phyloP scores from a whole-genome alignment of 2,329 filamentous ascomycete species.

The Venturia carpophila region DNA sequence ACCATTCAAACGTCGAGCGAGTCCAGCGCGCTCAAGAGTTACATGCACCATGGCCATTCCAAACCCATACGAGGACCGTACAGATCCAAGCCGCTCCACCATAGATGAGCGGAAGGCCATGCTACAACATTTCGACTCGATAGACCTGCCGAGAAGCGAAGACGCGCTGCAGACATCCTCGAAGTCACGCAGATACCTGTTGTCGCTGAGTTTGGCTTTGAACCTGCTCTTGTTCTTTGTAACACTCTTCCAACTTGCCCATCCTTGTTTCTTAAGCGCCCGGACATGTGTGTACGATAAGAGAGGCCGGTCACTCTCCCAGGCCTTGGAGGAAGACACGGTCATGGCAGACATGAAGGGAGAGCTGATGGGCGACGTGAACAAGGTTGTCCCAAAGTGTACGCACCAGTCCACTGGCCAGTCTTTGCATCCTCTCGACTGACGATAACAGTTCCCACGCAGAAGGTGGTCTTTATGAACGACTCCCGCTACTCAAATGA shows the following conservation, averaged over 20 bases:
- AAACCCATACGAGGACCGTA: slow-evolving; percentile 10
- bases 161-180: background rate
- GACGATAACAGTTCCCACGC: slow-evolving; percentile 12
- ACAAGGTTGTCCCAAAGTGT: slow-evolving; percentile 16
- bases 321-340: background rate
- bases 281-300: slow-evolving; percentile 5
- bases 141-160: background rate
- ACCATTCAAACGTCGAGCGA: background rate
- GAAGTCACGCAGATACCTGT: background rate
- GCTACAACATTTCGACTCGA: background rate
- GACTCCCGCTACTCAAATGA: slow-evolving; percentile 14
- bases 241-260: slow-evolving; percentile 9
- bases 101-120: slow-evolving; percentile 4
- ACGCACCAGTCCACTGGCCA: background rate
- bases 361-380: slow-evolving; percentile 14
- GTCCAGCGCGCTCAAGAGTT: background rate
- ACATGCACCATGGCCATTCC: background rate
- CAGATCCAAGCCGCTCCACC: background rate
- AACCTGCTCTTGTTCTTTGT: slow-evolving; percentile 14
- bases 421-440: background rate
- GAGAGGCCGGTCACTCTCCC: background rate
- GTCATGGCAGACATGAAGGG: background rate
- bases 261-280: slow-evolving; percentile 13
- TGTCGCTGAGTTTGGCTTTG: background rate
- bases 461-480: slow-evolving; percentile 14